Evolutionary conservation across 2,329 filamentous ascomycete genomes (phyloP).

Genomic region (Fusarium sp.): DNA sequence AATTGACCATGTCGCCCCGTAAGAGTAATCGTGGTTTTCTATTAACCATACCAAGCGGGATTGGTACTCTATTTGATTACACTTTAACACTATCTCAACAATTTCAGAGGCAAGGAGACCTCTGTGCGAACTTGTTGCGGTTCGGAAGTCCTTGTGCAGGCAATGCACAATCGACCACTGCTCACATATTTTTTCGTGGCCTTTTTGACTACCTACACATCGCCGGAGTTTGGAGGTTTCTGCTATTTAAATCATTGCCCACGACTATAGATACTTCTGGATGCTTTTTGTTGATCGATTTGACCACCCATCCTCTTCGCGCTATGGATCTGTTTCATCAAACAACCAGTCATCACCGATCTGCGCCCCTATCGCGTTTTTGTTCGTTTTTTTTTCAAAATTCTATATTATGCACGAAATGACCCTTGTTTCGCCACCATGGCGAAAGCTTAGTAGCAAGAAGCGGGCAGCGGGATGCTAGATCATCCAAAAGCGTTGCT

Average conservation of each 20-base stretch:
- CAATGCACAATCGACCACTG: background rate
- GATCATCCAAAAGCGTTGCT: background rate
- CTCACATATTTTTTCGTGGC: constrained; percentile 3
- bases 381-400: constrained; percentile 6
- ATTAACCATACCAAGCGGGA: constrained; percentile 21
- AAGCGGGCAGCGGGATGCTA: constrained; percentile 2
- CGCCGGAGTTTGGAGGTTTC: constrained; percentile 38
- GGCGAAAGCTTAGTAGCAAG: constrained; percentile 5
- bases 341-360: constrained; percentile 10
- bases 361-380: background rate
- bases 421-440: background rate
- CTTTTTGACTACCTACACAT: constrained; percentile 39
- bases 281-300: constrained; percentile 27
- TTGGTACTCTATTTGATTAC: constrained; percentile 36
- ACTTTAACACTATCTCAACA: constrained; percentile 26
- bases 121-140: constrained; percentile 29
- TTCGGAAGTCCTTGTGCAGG: constrained; percentile 4
- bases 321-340: background rate
- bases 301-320: background rate
- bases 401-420: constrained; percentile 33
- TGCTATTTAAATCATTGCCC: constrained; percentile 40
- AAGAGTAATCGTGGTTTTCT: constrained; percentile 20
- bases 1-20: background rate
- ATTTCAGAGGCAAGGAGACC: constrained; percentile 24
- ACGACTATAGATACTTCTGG: constrained; percentile 44